phyloP scores from a whole-genome alignment of 768 basidiomycete genomes.

The Kondoa malvinella region DNA sequence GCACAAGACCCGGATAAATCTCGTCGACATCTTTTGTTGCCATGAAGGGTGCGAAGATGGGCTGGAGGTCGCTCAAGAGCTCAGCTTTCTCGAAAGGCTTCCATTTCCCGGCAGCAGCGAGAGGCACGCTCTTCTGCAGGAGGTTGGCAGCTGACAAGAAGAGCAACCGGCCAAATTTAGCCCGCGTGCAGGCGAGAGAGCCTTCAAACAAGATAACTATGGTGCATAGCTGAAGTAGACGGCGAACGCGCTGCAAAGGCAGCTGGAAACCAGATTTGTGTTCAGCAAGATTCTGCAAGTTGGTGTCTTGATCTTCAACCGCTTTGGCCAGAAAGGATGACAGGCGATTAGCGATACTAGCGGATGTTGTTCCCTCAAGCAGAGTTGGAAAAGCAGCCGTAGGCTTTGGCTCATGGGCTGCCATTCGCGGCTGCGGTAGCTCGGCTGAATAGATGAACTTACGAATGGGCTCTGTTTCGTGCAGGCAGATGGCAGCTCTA shows the following conservation, averaged over 20 bases:
- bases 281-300: neutral
- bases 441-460: neutral
- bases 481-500: neutral
- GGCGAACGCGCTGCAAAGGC: neutral
- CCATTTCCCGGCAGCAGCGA: slow-evolving; percentile 38
- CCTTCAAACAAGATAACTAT: neutral
- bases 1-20: slow-evolving; percentile 21
- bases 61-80: slow-evolving; percentile 50
- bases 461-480: neutral
- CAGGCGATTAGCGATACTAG: neutral
- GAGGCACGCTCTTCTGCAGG: slow-evolving; percentile 35
- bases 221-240: neutral
- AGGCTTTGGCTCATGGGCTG: neutral
- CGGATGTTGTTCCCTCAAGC: neutral
- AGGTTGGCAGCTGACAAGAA: slow-evolving; percentile 48
- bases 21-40: slow-evolving; percentile 23
- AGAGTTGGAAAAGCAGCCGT: neutral
- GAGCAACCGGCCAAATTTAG: slow-evolving; percentile 27
- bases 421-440: neutral
- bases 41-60: slow-evolving; percentile 37
- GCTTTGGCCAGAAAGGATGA: neutral
- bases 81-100: slow-evolving; percentile 46
- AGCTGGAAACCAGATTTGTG: neutral
- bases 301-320: neutral
- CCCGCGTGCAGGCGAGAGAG: neutral